Evolutionary conservation across 306 rosid genomes (phyloP), one percentile per base, ranked within the genome.

Genomic region (Abrus pulchellus): DNA sequence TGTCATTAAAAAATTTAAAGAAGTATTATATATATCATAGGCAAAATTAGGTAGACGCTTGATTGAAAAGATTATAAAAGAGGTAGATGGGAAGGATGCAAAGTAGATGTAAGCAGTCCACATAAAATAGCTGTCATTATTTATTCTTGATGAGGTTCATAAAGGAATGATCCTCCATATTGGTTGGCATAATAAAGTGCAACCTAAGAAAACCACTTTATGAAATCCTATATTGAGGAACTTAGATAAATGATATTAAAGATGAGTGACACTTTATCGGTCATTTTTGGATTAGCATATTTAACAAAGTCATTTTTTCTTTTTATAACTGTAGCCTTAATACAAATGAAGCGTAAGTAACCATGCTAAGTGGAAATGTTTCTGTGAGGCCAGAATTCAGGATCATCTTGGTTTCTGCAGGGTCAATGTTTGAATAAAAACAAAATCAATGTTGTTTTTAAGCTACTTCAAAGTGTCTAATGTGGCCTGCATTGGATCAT

Each of bases 261-360:
- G 53, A 81, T 5, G 28, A 44, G 33, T 20, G 30, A 61, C 60
- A 55, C 49, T 30, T 56, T 50, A 78, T 20, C 67, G 33, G 82
- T 68, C 69, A 30, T 81, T 55, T 55, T 75, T 70, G 55, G 82
- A 85, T 82, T 80, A 84, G 85, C 56, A 83, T 80, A 79, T 73
- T 88, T 88, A 90, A 89, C 90, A n/a, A 4, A 45, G 87, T 86
- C 92, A 1, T 67, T n/a, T 76, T 76, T 88, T 64, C 73, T 14
- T 70, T 61, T 81, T 85, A 86, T 61, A 85, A 83, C 86, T 78
- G 53, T 49, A 76, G 85, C 85, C 27, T 52, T 79, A 68, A 68
- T 50, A 50, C 68, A 45, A 66, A 81, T 57, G 80, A 86, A 89
- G 75, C 76, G 41, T 88, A 86, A 68, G 70, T 81, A 82, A 83